Evolutionary conservation across 306 rosid genomes (phyloP).

Genomic region (Fragaria ananassa): DNA sequence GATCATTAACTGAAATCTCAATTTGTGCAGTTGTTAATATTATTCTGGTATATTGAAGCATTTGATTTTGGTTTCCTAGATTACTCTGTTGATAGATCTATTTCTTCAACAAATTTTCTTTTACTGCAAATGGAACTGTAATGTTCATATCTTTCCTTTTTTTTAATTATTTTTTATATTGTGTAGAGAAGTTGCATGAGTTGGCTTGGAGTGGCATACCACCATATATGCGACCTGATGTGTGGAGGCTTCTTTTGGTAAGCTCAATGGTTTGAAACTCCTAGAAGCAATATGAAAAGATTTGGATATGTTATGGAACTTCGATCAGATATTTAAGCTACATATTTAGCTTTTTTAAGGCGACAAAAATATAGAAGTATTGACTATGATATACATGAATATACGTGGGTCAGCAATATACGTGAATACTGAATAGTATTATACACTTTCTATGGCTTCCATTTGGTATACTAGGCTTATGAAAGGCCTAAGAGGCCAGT

Average conservation of each 20-base stretch:
- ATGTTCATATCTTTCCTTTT: not conserved
- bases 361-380: not conserved
- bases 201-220: slow-evolving; percentile 96
- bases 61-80: not conserved
- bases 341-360: not conserved
- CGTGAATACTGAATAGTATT: not conserved
- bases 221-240: slow-evolving; percentile 87
- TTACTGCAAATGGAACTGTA: not conserved
- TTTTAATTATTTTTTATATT: slow-evolving; percentile 10
- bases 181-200: slow-evolving; percentile 85
- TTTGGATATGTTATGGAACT: slow-evolving; percentile 1
- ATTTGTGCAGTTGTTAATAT: not conserved
- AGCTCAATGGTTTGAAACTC: slow-evolving; percentile 27
- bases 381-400: not conserved
- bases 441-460: not conserved
- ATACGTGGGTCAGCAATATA: not conserved
- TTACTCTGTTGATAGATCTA: not conserved
- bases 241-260: slow-evolving; percentile 97
- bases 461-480: not conserved
- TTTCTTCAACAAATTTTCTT: not conserved
- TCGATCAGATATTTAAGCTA: not conserved
- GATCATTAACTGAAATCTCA: not conserved
- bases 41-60: not conserved
- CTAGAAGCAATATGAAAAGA: not conserved
- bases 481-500: not conserved